Conservation (phyloP, 306 rosid genomes). For the Pyrus pyrifolia region DNA sequence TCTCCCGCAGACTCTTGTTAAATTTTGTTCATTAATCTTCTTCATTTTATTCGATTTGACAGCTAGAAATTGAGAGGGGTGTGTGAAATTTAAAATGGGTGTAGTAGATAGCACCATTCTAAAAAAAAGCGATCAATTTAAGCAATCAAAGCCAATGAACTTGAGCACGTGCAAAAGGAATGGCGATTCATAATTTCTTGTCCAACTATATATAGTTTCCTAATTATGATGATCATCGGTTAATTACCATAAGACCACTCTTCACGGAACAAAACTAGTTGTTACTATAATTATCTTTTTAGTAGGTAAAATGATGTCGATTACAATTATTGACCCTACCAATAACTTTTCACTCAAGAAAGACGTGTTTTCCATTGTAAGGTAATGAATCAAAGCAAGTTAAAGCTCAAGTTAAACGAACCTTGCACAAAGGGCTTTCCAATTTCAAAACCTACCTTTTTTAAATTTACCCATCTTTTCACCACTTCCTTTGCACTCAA, state of each 20-base stretch:
- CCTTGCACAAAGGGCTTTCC: slow-evolving; percentile 1
- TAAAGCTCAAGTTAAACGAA: not conserved
- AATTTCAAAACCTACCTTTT: not conserved
- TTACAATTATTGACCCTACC: slow-evolving; percentile 20
- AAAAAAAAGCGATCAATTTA: not conserved
- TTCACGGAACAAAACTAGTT: slow-evolving; percentile 29
- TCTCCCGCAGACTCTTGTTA: too few species aligned
- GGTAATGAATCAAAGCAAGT: not conserved
- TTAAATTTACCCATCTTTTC: not conserved
- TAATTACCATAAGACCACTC: slow-evolving; percentile 5
- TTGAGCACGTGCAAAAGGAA: slow-evolving; percentile 35
- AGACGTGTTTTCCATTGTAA: not conserved
- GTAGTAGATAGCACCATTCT: too few species aligned
- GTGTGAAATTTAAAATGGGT: too few species aligned
- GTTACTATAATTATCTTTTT: slow-evolving; percentile 10
- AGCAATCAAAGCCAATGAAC: slow-evolving; percentile 8
- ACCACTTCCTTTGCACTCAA: not conserved
- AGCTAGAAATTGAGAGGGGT: too few species aligned
- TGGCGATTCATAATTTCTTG: slow-evolving; percentile 13
- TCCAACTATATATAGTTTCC: slow-evolving; percentile 14
- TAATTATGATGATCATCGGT: not conserved
- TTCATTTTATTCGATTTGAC: too few species aligned
- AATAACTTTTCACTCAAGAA: slow-evolving; percentile 2
- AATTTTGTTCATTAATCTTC: too few species aligned
- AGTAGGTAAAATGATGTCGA: slow-evolving; percentile 5